phyloP scores from a whole-genome alignment of 352 stramenopile species.

The Phytopythium kandeliae region DNA sequence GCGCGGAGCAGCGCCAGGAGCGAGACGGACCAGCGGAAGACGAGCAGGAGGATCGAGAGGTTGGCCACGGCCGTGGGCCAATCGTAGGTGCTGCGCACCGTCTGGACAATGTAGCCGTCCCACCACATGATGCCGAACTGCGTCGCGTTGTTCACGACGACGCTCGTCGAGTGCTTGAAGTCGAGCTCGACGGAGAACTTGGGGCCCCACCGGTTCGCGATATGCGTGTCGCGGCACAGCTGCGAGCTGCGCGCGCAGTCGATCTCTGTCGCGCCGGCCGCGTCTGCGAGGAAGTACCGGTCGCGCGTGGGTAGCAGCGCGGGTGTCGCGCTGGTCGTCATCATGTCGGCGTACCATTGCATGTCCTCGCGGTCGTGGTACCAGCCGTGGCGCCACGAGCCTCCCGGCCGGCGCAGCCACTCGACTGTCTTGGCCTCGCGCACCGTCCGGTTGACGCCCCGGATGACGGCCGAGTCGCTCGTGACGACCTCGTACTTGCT shows the following conservation, averaged over 20 bases:
- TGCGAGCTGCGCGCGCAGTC: neutral
- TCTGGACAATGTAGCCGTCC: neutral
- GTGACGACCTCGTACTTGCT: neutral
- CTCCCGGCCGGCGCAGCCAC: slow-evolving; percentile 1
- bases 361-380: slow-evolving; percentile 2
- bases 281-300: neutral
- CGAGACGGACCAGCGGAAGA: slow-evolving; percentile 5
- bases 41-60: neutral
- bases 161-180: neutral
- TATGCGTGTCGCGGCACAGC: too few relatives aligned
- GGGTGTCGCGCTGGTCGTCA: neutral
- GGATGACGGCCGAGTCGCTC: neutral
- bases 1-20: neutral
- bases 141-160: slow-evolving; percentile 16
- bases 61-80: slow-evolving; percentile 2
- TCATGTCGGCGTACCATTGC: slow-evolving; percentile 6
- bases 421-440: neutral
- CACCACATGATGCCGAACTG: slow-evolving; percentile 23
- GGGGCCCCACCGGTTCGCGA: neutral
- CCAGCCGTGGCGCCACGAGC: slow-evolving; percentile 9
- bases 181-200: neutral
- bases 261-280: neutral
- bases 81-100: slow-evolving; percentile 3
- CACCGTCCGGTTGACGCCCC: neutral
- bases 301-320: neutral